Percentiles rank a stretch among this genome's conserved stretches.
phyloP scores from a whole-genome alignment of 257 asterid species.

The Lycium ferocissimum region DNA sequence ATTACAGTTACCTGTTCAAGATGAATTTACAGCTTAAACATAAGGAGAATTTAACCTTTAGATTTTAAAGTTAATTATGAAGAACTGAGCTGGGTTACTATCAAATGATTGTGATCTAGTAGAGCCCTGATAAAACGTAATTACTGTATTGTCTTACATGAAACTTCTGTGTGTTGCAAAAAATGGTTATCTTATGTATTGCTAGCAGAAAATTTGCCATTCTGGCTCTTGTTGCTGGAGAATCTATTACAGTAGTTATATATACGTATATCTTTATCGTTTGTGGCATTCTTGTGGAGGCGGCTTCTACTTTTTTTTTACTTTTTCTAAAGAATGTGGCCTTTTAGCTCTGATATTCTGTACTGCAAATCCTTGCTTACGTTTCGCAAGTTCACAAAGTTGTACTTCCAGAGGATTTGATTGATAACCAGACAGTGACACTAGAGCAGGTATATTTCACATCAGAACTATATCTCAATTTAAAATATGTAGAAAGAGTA shows the following conservation, averaged over 20 bases:
- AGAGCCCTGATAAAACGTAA: neutral
- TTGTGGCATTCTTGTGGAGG: neutral
- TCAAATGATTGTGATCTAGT: neutral
- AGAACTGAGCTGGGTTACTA: slow-evolving; percentile 1
- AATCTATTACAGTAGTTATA: neutral
- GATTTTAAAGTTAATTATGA: neutral
- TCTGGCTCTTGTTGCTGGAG: neutral
- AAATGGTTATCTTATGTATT: neutral
- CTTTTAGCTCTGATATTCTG: slow-evolving; percentile 30
- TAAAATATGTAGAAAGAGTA: neutral
- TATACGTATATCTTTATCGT: neutral
- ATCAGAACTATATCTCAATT: slow-evolving; percentile 24
- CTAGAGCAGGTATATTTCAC: slow-evolving; percentile 75
- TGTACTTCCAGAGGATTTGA: slow-evolving; percentile 76
- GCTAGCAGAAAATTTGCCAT: neutral
- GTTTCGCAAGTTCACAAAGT: slow-evolving; percentile 94
- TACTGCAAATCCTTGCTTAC: slow-evolving; percentile 84
- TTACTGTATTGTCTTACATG: slow-evolving; percentile 7
- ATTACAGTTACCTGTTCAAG: neutral
- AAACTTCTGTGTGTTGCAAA: slow-evolving; percentile 3
- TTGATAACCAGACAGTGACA: slow-evolving; percentile 70
- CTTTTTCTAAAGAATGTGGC: slow-evolving; percentile 1
- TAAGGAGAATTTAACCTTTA: neutral
- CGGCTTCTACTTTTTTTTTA: neutral
- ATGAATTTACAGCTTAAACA: slow-evolving; percentile 16